These are phyloP conservation scores for Calonectria honghensis DNA, from an alignment of 2,329 filamentous ascomycete species.

Conservation along the genomic window DNA sequence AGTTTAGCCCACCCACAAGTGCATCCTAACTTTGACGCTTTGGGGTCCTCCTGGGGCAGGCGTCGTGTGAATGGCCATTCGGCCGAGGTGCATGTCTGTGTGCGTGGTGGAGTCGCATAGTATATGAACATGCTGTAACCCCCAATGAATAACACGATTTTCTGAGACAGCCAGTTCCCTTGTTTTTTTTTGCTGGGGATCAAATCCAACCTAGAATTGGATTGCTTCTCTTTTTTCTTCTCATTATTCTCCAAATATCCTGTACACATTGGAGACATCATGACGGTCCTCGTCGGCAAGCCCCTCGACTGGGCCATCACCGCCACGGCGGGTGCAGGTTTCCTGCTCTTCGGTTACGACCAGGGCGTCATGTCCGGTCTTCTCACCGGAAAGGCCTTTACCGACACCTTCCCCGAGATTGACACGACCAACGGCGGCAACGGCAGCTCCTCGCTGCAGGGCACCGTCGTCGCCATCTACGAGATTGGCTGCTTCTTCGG, in stretches of 20 bases:
- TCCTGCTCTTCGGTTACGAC: constrained; percentile 61
- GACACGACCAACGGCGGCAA: constrained; percentile 60
- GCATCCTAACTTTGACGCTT: constrained; percentile 14
- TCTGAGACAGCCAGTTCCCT: constrained; percentile 14
- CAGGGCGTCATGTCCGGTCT: constrained; percentile 59
- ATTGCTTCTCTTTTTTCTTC: neutral
- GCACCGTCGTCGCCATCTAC: constrained; percentile 67
- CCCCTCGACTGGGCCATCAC: constrained; percentile 64
- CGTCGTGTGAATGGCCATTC: constrained; percentile 12
- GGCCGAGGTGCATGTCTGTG: constrained; percentile 15
- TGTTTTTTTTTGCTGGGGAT: neutral
- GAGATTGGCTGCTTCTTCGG: constrained; percentile 69
- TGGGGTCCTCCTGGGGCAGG: constrained; percentile 12
- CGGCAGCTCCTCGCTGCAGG: constrained; percentile 66
- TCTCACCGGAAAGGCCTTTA: constrained; percentile 59
- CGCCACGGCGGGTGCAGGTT: constrained; percentile 60
- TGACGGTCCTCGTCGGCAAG: constrained; percentile 56
- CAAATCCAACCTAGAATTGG: neutral
- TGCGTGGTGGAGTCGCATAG: constrained; percentile 31
- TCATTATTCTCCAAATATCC: neutral
- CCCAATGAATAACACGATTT: constrained; percentile 43
- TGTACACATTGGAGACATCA: constrained; percentile 27
- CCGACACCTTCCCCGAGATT: constrained; percentile 58
- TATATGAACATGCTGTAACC: constrained; percentile 48
- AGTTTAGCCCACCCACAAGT: constrained; percentile 24